Conservation (phyloP, 2,329 filamentous ascomycete species). For the Apiospora koreana region DNA sequence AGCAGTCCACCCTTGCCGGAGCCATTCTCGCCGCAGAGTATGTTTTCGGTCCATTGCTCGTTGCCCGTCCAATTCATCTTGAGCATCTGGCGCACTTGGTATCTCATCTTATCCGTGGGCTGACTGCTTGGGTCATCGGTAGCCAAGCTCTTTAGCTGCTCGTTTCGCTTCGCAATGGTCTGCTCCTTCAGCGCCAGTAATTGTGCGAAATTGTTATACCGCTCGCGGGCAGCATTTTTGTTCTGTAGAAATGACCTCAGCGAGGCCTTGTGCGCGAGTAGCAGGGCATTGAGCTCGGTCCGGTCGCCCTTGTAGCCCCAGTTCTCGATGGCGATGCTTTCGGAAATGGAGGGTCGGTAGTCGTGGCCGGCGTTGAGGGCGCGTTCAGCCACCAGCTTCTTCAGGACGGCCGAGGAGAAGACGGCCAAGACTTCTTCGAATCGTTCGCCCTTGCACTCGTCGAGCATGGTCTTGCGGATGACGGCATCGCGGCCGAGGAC, state of each 20-base stretch:
- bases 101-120: constrained; percentile 43
- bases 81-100: constrained; percentile 60
- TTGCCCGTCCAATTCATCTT: constrained; percentile 79
- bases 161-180: constrained; percentile 55
- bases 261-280: constrained; percentile 72
- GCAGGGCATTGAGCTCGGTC: constrained; percentile 61
- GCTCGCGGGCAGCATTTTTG: constrained; percentile 59
- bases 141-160: constrained; percentile 39
- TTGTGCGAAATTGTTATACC: constrained; percentile 65
- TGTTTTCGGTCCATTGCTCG: constrained; percentile 69
- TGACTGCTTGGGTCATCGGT: constrained; percentile 30
- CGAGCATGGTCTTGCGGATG: constrained; percentile 90
- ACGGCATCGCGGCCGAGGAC: constrained; percentile 77
- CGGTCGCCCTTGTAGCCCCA: constrained; percentile 57
- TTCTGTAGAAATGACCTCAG: constrained; percentile 59
- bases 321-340: constrained; percentile 59
- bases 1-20: constrained; percentile 64
- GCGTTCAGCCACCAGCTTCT: constrained; percentile 59
- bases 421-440: constrained; percentile 82
- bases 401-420: constrained; percentile 83
- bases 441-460: constrained; percentile 91
- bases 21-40: constrained; percentile 67
- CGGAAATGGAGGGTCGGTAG: constrained; percentile 49
- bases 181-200: constrained; percentile 65
- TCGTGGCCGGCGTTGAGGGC: constrained; percentile 35